Percentiles rank a stretch among this genome's conserved stretches.
Conservation (phyloP, 345 rosid species). For the Carallia brachiata region DNA sequence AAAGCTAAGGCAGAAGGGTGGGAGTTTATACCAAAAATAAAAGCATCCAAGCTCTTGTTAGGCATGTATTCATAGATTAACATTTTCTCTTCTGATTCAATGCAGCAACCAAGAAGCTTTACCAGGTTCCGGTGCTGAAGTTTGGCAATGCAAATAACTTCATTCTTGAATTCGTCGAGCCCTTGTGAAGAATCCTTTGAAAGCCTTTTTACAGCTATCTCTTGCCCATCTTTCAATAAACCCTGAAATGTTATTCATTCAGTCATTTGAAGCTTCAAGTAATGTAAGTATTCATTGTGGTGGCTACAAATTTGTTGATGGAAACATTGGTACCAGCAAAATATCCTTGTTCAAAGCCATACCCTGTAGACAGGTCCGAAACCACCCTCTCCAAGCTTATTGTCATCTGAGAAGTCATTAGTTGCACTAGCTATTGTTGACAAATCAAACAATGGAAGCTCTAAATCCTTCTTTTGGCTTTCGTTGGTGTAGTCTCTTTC, state of each 20-base stretch:
- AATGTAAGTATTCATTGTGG: neutral
- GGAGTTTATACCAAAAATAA: conserved; percentile 21
- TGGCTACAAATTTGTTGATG: neutral
- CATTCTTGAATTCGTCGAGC: conserved; percentile 29
- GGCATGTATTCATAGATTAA: conserved; percentile 35
- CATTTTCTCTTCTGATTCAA: conserved; percentile 20
- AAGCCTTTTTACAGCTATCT: conserved; percentile 41
- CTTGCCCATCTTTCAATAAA: conserved; percentile 26
- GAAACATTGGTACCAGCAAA: neutral
- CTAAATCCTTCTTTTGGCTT: conserved; percentile 11
- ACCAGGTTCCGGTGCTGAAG: conserved; percentile 37
- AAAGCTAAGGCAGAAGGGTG: too few relatives aligned
- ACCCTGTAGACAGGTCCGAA: conserved; percentile 33
- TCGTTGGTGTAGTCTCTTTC: conserved; percentile 7
- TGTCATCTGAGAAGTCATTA: neutral
- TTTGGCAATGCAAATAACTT: conserved; percentile 29
- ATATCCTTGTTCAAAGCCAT: neutral
- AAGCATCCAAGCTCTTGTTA: conserved; percentile 28
- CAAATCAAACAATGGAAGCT: conserved; percentile 27
- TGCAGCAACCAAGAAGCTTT: conserved; percentile 31
- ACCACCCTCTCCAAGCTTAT: conserved; percentile 32
- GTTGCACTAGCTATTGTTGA: conserved; percentile 19
- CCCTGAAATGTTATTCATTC: conserved; percentile 23
- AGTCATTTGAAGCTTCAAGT: neutral
- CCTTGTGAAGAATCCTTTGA: conserved; percentile 30